A percentile compares a stretch with the other conserved stretches of the same genome.
These are phyloP conservation scores for Bjerkandera adusta DNA, from an alignment of 1,284 basidiomycete genomes.

Conservation along the genomic window DNA sequence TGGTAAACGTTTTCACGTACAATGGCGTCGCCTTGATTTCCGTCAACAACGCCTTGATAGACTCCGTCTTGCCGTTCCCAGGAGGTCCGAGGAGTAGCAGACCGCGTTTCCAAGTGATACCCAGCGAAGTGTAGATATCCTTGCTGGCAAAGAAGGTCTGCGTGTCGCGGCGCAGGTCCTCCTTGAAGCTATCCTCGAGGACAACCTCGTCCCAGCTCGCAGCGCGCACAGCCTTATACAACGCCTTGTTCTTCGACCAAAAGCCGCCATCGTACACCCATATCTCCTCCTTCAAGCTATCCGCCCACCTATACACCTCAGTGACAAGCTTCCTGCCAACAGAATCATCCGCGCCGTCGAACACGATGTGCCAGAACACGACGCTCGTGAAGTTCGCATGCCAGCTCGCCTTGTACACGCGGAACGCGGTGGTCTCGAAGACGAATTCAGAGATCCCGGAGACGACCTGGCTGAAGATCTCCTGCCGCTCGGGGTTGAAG, in stretches of 20 bases:
- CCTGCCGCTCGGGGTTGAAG: background rate
- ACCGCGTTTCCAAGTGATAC: constrained; percentile 42
- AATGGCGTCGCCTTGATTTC: constrained; percentile 28
- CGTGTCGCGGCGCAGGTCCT: constrained; percentile 35
- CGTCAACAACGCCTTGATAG: constrained; percentile 28
- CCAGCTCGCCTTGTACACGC: constrained; percentile 24
- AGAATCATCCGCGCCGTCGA: constrained; percentile 15
- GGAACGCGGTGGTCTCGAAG: constrained; percentile 17
- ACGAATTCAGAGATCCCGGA: constrained; percentile 19
- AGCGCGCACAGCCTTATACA: constrained; percentile 38
- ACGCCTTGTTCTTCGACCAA: constrained; percentile 35
- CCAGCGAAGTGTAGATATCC: constrained; percentile 37
- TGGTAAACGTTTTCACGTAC: constrained; percentile 41
- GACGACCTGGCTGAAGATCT: constrained; percentile 7
- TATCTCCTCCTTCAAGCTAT: constrained; percentile 33
- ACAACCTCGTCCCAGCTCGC: constrained; percentile 38
- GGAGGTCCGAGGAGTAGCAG: constrained; percentile 30
- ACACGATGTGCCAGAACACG: constrained; percentile 23
- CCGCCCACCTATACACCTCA: constrained; percentile 26
- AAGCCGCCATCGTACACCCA: constrained; percentile 36
- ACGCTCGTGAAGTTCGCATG: constrained; percentile 12
- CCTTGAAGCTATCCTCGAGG: constrained; percentile 38
- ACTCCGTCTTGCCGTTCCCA: constrained; percentile 30
- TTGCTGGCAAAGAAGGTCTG: constrained; percentile 40
- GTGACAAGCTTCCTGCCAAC: constrained; percentile 28